Conservation (phyloP, 2,329 filamentous ascomycete genomes). For the Endocalyx cinctus region DNA sequence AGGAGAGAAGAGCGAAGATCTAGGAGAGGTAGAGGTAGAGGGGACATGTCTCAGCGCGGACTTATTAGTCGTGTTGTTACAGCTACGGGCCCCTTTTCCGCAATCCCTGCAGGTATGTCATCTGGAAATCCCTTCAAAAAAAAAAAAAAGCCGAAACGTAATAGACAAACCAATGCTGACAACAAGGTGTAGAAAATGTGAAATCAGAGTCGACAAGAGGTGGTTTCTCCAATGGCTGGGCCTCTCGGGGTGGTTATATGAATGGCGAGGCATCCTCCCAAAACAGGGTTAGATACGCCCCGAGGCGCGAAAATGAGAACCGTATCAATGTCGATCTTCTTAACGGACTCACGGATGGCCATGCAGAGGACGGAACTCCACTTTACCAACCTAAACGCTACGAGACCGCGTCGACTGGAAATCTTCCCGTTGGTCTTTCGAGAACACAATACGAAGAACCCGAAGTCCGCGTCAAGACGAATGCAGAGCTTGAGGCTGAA, state of each 20-base stretch:
- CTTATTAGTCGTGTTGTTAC: constrained; percentile 25
- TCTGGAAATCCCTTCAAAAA: no score
- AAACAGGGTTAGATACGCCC: constrained; percentile 31
- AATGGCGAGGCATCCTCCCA: constrained; percentile 19
- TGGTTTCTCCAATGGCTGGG: no score
- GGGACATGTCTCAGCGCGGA: constrained; percentile 25
- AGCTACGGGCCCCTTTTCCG: constrained; percentile 33
- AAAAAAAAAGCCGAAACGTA: no score
- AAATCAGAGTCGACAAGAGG: no score
- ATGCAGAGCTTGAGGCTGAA: constrained; percentile 53
- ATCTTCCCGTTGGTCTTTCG: constrained; percentile 52
- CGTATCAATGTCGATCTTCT: constrained; percentile 56
- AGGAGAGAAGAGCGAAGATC: constrained; percentile 30
- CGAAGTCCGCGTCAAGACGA: constrained; percentile 49
- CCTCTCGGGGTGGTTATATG: constrained; percentile 12
- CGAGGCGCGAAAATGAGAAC: constrained; percentile 38
- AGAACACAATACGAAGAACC: constrained; percentile 50
- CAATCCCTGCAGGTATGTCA: constrained; percentile 21
- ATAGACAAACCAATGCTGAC: background rate
- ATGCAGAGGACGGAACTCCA: constrained; percentile 43
- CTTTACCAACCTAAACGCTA: constrained; percentile 34
- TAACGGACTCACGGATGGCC: constrained; percentile 34
- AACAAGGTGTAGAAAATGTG: constrained; percentile 19
- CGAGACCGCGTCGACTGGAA: constrained; percentile 21
- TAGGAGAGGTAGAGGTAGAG: constrained; percentile 30